Evolutionary conservation across 208 protist genomes (phyloP).

Genomic region (Crithidia brevicula): DNA sequence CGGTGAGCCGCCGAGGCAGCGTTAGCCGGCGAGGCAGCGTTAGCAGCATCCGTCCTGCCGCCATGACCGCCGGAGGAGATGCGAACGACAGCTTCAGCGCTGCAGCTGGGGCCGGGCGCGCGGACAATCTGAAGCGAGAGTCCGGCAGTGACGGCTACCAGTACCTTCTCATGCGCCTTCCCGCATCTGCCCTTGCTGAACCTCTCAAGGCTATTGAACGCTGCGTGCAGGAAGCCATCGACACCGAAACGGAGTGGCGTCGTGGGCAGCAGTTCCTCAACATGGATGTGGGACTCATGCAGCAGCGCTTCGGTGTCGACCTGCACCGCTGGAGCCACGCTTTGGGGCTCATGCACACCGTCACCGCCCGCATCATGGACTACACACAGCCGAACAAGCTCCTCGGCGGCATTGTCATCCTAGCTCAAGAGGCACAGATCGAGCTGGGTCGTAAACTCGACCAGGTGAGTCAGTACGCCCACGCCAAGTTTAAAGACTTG

Average conservation of each 20-base stretch:
- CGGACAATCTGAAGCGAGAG: not conserved
- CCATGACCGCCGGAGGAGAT: conserved; percentile 6
- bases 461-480: conserved; percentile 74
- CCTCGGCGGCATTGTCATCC: conserved; percentile 82
- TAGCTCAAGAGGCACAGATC: conserved; percentile 84
- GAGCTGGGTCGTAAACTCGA: conserved; percentile 86
- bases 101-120: not conserved
- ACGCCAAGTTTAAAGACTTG: conserved; percentile 85
- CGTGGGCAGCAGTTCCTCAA: conserved; percentile 86
- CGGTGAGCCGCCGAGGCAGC: conserved; percentile 8
- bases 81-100: not conserved
- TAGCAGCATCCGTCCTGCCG: conserved; percentile 5
- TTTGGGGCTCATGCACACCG: conserved; percentile 64
- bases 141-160: conserved; percentile 44
- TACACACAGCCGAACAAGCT: conserved; percentile 88
- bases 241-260: conserved; percentile 82
- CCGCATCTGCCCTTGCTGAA: conserved; percentile 51
- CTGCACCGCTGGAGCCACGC: conserved; percentile 73
- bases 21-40: conserved; percentile 9
- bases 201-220: conserved; percentile 82
- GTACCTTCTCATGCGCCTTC: conserved; percentile 58
- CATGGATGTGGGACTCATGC: conserved; percentile 80
- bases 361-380: conserved; percentile 81
- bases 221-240: conserved; percentile 73
- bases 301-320: conserved; percentile 82